Percentiles rank a stretch among this genome's conserved stretches.
Conservation (phyloP, 176 grass and related monocot genomes). For the Tillandsia fasciculata region DNA sequence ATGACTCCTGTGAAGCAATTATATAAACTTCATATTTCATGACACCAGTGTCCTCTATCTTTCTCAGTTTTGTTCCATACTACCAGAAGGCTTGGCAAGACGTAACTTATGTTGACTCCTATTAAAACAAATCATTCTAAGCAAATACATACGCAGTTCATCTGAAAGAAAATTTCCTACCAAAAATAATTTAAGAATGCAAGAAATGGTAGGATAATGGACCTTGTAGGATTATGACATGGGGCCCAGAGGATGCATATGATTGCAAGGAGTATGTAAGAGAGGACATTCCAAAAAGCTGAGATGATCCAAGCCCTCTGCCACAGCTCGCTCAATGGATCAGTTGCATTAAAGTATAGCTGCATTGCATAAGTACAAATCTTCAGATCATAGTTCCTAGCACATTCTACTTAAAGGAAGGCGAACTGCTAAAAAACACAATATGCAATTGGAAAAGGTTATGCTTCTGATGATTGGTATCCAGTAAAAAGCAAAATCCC, state of each 20-base stretch:
- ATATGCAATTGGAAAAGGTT: neutral
- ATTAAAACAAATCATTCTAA: neutral
- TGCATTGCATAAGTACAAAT: slow-evolving; percentile 34
- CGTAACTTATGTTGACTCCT: neutral
- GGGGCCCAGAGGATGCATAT: slow-evolving; percentile 92
- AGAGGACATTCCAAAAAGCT: slow-evolving; percentile 89
- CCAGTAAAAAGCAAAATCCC: neutral
- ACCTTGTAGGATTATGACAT: slow-evolving; percentile 82
- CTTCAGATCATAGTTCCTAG: slow-evolving; percentile 11
- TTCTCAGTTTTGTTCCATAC: neutral
- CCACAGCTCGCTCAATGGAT: slow-evolving; percentile 97
- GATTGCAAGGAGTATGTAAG: slow-evolving; percentile 67
- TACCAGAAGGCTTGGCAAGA: neutral
- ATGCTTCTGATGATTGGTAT: neutral
- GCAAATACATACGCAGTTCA: slow-evolving; percentile 8
- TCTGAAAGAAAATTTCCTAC: slow-evolving; percentile 14
- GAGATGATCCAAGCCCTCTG: slow-evolving; percentile 94
- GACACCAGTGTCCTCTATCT: neutral
- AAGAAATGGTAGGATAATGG: neutral
- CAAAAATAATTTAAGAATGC: neutral
- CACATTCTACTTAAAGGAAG: neutral
- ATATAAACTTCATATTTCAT: neutral
- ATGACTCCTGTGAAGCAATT: neutral
- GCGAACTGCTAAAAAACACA: neutral
- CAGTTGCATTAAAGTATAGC: slow-evolving; percentile 96